Conservation (phyloP, 495 filamentous ascomycete genomes). For the Oidiodendron maius region DNA sequence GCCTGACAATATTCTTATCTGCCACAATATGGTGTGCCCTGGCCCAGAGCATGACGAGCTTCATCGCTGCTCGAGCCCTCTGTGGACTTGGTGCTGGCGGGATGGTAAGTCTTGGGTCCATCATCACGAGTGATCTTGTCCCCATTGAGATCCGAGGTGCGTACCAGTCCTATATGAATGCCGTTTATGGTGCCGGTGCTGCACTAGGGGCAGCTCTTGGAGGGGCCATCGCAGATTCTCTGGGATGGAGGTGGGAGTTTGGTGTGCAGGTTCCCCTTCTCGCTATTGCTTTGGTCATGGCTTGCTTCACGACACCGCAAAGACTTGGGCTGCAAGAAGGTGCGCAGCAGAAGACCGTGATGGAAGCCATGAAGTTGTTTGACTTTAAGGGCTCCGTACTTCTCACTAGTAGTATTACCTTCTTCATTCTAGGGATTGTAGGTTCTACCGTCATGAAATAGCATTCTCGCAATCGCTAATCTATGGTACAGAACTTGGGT, state of each 20-base stretch:
- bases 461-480: slow-evolving; percentile 18
- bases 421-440: slow-evolving; percentile 64
- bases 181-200: slow-evolving; percentile 55
- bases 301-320: slow-evolving; percentile 50
- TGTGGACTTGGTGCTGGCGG: slow-evolving; percentile 73
- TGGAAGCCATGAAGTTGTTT: slow-evolving; percentile 57
- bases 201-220: slow-evolving; percentile 66
- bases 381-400: slow-evolving; percentile 62
- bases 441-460: slow-evolving; percentile 13
- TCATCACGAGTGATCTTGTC: slow-evolving; percentile 70
- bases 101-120: slow-evolving; percentile 64
- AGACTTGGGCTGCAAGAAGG: slow-evolving; percentile 50
- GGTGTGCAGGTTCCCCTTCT: slow-evolving; percentile 62
- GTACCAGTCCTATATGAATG: slow-evolving; percentile 74
- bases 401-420: slow-evolving; percentile 57
- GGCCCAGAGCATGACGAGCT: slow-evolving; percentile 63
- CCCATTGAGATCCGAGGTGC: slow-evolving; percentile 64
- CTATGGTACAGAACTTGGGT: slow-evolving; percentile 50
- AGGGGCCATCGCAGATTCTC: slow-evolving; percentile 63
- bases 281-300: slow-evolving; percentile 51
- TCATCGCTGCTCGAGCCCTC: slow-evolving; percentile 66
- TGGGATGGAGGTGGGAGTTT: slow-evolving; percentile 67
- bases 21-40: slow-evolving; percentile 69
- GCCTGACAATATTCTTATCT: slow-evolving; percentile 55
- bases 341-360: slow-evolving; percentile 40